Conservation (phyloP, 1,139 yeast genomes). For the Hansenula sp. region DNA sequence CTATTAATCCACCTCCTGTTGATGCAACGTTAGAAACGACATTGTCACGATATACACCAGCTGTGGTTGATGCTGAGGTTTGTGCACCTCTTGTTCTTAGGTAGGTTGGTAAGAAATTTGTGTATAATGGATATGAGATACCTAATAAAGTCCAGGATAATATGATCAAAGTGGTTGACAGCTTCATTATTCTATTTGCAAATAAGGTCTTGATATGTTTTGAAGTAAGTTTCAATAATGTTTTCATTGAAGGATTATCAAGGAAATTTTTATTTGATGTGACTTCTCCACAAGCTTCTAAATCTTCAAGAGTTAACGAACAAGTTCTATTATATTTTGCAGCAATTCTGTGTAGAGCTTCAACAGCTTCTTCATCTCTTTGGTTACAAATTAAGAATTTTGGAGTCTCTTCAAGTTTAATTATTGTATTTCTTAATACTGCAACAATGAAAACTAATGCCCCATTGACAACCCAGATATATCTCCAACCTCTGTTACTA, state of each 20-base stretch:
- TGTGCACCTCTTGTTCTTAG: constrained; percentile 43
- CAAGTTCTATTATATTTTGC: constrained; percentile 38
- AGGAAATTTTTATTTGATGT: constrained; percentile 9
- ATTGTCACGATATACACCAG: constrained; percentile 51
- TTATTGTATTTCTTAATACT: constrained; percentile 36
- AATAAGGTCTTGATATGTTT: constrained; percentile 35
- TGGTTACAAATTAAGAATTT: constrained; percentile 41
- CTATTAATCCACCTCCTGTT: constrained; percentile 55
- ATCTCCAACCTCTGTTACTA: constrained; percentile 48
- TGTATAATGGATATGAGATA: constrained; percentile 46
- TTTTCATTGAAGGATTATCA: constrained; percentile 12
- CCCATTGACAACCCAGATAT: constrained; percentile 43
- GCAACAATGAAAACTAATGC: constrained; percentile 42
- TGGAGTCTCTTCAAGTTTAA: constrained; percentile 45
- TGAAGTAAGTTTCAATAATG: constrained; percentile 7
- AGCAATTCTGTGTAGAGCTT: constrained; percentile 34
- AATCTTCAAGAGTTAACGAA: constrained; percentile 40
- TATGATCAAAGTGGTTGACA: constrained; percentile 37
- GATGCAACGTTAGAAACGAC: constrained; percentile 45
- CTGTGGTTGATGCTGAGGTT: constrained; percentile 35
- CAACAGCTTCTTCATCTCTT: constrained; percentile 44
- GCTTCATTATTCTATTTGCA: constrained; percentile 32
- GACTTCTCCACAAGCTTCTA: constrained; percentile 40
- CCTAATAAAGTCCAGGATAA: constrained; percentile 49
- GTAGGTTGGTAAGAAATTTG: constrained; percentile 46